Evolutionary conservation across 108 stramenopile genomes (phyloP), one percentile per base, ranked within the genome.

Genomic region (Nitzschia palea): DNA sequence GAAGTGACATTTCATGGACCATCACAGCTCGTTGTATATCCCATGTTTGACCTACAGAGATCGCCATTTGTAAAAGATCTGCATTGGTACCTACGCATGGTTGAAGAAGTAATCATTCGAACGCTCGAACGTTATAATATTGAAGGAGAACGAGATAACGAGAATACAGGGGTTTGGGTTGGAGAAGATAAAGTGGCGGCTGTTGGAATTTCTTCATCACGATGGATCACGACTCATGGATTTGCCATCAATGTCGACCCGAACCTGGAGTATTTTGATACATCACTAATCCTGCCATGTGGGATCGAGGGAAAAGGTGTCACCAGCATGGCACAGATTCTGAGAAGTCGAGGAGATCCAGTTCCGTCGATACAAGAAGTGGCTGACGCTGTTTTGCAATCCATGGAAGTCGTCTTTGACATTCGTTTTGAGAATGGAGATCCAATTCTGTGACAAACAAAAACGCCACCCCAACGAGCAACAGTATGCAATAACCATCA

Each of bases 1-100:
- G 97, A 99, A 74, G 97, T 98, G 28, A 99, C 99, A 14, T 99
- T 77, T 60, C 99, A 99, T 79, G 99, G 99, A 4, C 99, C 98
- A 3, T 94, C 91, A 25, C 99, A 99, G 71, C 67, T 99, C 4
- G 96, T 97, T 0, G 79, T 90, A 4, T 99, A 99, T 75, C 99
- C 99, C 10, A 61, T 98, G 52, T 64, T 99, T 52, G 88, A 97
- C 74, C 86, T 98, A 65, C 45, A 33, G 54, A n/a, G 48, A 0
- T 18, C 70, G 4, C 66, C 79, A 0, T 90, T 82, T 69, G 71
- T 80, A 57, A 62, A 82, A 55, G 99, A 99, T 85, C 66, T 99
- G 57, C 97, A 97, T 73, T 97, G 97, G 96, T 99, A 97, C 69
- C 63, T 99, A 32, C 74, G 91, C 10, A 62, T 63, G 35, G 68